phyloP scores from a whole-genome alignment of 1,139 yeast species.

The Candida gigantensis region DNA sequence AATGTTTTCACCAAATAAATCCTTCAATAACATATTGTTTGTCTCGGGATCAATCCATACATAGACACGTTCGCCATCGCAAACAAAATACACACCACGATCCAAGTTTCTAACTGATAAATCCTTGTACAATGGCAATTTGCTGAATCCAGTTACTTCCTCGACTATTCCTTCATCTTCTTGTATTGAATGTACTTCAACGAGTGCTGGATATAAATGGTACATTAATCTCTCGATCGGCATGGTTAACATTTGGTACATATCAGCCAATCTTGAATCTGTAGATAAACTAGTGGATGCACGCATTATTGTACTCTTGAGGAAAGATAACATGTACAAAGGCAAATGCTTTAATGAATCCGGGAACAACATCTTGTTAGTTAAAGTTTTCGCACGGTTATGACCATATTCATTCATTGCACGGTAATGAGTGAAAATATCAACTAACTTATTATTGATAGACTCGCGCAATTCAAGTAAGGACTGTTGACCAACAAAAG shows the following conservation, averaged over 20 bases:
- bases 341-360: constrained; percentile 76
- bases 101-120: constrained; percentile 48
- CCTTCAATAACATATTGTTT: constrained; percentile 66
- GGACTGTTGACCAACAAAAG: constrained; percentile 61
- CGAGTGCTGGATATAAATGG: constrained; percentile 77
- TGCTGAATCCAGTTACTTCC: constrained; percentile 42
- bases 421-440: constrained; percentile 77
- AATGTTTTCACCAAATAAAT: constrained; percentile 65
- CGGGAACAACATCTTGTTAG: constrained; percentile 78
- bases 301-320: constrained; percentile 67
- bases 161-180: constrained; percentile 54
- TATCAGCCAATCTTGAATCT: constrained; percentile 62
- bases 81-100: constrained; percentile 79
- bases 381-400: constrained; percentile 47
- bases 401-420: constrained; percentile 52
- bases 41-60: constrained; percentile 76
- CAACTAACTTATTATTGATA: constrained; percentile 64
- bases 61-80: constrained; percentile 63
- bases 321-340: constrained; percentile 64
- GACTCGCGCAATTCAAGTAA: constrained; percentile 63
- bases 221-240: constrained; percentile 62
- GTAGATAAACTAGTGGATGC: constrained; percentile 45
- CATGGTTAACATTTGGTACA: constrained; percentile 53
- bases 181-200: constrained; percentile 68
- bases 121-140: constrained; percentile 53